Evolutionary conservation across 306 rosid species (phyloP).

Genomic region (Oxytropis ochrocephala): DNA sequence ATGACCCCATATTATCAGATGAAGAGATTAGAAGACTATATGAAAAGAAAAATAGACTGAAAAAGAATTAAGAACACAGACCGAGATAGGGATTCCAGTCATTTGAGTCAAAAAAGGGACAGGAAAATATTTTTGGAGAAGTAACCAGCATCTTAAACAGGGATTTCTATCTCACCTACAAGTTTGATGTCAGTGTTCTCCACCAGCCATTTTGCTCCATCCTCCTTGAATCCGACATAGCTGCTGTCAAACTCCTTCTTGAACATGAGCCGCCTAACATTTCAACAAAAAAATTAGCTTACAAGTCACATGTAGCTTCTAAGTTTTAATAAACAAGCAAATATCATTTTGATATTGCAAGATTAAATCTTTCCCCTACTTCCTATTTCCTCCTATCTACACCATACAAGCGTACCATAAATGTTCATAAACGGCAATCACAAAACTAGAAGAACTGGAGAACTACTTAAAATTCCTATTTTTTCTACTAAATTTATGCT

Average conservation of each 20-base stretch:
- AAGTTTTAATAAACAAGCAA: conserved; percentile 6
- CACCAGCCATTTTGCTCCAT: conserved; percentile 89
- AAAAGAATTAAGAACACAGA: background rate
- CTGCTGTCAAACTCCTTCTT: conserved; percentile 70
- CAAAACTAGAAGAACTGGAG: background rate
- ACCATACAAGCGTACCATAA: background rate
- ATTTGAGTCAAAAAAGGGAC: background rate
- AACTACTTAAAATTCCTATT: background rate
- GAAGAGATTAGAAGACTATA: background rate
- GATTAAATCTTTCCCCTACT: background rate
- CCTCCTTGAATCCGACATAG: conserved; percentile 75
- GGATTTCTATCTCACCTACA: conserved; percentile 50
- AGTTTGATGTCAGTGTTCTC: conserved; percentile 89
- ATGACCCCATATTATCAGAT: background rate
- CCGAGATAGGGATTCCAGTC: background rate
- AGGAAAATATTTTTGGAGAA: background rate
- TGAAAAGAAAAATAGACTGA: background rate
- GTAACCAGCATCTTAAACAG: background rate
- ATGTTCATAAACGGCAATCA: background rate
- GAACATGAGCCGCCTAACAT: conserved; percentile 75
- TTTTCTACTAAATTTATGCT: background rate
- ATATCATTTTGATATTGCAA: conserved; percentile 5
- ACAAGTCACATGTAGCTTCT: conserved; percentile 8
- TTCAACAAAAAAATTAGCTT: conserved; percentile 18
- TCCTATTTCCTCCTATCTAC: background rate